Conservation (phyloP, 345 rosid species). For the Linum trigynum region DNA sequence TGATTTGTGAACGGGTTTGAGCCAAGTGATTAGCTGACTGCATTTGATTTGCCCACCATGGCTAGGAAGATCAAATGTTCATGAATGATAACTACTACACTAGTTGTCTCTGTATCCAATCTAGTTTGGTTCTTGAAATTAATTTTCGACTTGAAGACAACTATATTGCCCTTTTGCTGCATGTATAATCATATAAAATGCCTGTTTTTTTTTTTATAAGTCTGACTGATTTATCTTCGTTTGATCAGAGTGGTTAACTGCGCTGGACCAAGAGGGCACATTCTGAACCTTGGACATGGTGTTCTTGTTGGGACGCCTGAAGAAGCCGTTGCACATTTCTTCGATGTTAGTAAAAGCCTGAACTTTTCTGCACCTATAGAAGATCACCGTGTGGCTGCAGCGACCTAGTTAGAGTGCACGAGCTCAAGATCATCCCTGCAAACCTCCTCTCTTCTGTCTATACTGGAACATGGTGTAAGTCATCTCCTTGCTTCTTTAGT, state of each 20-base stretch:
- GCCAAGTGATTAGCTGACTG: too few species aligned
- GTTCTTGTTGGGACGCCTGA: slow-evolving; percentile 92
- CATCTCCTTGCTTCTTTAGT: too few species aligned
- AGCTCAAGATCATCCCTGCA: too few species aligned
- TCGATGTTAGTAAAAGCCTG: slow-evolving; percentile 64
- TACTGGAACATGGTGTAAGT: too few species aligned
- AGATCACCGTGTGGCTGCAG: slow-evolving; percentile 26
- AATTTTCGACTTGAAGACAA: too few species aligned
- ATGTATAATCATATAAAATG: too few species aligned
- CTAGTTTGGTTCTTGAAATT: too few species aligned
- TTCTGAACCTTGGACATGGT: slow-evolving; percentile 84
- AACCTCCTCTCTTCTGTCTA: too few species aligned
- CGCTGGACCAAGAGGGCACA: slow-evolving; percentile 81
- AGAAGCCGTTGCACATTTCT: slow-evolving; percentile 91
- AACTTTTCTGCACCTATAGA: slow-evolving; percentile 34
- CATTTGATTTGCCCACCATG: not conserved
- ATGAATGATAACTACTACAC: not conserved
- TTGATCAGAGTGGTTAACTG: slow-evolving; percentile 59
- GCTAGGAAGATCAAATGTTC: not conserved
- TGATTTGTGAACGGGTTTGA: too few species aligned
- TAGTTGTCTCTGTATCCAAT: not conserved
- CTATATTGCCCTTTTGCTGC: too few species aligned
- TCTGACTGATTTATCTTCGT: not conserved
- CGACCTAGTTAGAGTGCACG: not conserved
- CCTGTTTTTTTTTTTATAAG: not conserved